phyloP scores from a whole-genome alignment of 108 stramenopile species.

The Pseudonitzschia delicatissima region DNA sequence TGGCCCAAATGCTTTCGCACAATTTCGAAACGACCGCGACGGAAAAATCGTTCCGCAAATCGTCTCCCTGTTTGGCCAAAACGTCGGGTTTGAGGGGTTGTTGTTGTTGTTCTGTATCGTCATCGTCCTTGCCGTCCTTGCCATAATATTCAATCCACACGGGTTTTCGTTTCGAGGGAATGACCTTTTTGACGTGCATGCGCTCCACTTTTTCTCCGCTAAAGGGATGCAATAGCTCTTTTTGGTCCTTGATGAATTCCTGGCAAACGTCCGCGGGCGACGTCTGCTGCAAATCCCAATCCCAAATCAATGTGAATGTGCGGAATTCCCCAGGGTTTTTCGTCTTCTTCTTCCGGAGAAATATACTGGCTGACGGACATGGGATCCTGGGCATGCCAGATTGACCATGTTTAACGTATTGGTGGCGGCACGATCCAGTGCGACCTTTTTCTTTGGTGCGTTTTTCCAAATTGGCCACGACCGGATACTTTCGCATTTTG shows the following conservation, averaged over 20 bases:
- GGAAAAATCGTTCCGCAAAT: background rate
- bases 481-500: background rate
- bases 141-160: conserved; percentile 4
- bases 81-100: conserved; percentile 2
- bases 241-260: background rate
- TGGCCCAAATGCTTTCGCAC: conserved; percentile 1
- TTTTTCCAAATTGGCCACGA: background rate
- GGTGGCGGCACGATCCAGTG: background rate
- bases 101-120: background rate
- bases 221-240: background rate
- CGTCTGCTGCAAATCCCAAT: conserved; percentile 2
- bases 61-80: conserved; percentile 9
- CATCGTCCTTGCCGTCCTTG: background rate
- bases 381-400: background rate
- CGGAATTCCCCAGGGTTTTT: background rate
- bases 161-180: conserved; percentile 13
- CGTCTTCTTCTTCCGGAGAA: background rate
- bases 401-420: conserved; percentile 11
- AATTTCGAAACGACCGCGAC: background rate
- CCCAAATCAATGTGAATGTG: background rate
- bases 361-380: background rate
- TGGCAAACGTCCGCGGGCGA: background rate
- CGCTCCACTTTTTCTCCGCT: conserved; percentile 4
- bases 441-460: background rate
- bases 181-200: conserved; percentile 2